A percentile compares a stretch with the other conserved stretches of the same genome.
These are phyloP conservation scores for Leccinum subrobustum DNA, from an alignment of 1,284 basidiomycete species.

Conservation along the genomic window DNA sequence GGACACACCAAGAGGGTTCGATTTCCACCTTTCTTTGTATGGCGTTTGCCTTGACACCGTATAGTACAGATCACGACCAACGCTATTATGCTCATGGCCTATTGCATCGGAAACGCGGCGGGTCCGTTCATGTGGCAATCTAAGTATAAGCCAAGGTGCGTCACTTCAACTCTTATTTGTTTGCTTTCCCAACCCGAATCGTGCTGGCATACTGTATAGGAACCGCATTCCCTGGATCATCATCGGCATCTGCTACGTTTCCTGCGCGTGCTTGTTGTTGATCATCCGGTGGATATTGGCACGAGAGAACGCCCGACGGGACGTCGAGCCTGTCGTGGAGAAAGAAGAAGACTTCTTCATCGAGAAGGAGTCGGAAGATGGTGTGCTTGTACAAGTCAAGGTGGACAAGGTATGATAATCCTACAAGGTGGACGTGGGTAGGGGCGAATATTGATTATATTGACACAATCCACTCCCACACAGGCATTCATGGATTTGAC, in stretches of 20 bases:
- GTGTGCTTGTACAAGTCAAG: slow-evolving; percentile 49
- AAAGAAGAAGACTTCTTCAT: slow-evolving; percentile 65
- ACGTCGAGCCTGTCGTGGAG: slow-evolving; percentile 51
- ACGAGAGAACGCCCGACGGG: slow-evolving; percentile 63
- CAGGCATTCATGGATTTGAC: background rate
- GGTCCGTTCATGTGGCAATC: slow-evolving; percentile 79
- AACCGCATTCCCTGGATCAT: slow-evolving; percentile 68
- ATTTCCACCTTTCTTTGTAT: background rate
- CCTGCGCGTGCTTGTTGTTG: slow-evolving; percentile 50
- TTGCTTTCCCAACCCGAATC: background rate
- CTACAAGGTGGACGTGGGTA: background rate
- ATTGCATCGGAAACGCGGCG: slow-evolving; percentile 67
- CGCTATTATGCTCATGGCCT: slow-evolving; percentile 66
- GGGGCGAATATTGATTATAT: background rate
- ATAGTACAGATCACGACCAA: slow-evolving; percentile 52
- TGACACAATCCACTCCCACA: background rate
- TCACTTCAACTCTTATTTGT: background rate
- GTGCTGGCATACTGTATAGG: slow-evolving; percentile 23
- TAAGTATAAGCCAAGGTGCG: slow-evolving; percentile 61
- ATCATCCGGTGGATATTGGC: slow-evolving; percentile 53
- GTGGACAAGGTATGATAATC: slow-evolving; percentile 52
- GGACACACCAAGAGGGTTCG: slow-evolving; percentile 69
- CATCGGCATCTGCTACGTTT: slow-evolving; percentile 55
- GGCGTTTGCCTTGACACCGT: background rate
- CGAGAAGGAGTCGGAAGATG: slow-evolving; percentile 39